These are phyloP conservation scores for Clitopilus hobsonii DNA, from an alignment of 768 basidiomycete genomes.

Conservation along the genomic window DNA sequence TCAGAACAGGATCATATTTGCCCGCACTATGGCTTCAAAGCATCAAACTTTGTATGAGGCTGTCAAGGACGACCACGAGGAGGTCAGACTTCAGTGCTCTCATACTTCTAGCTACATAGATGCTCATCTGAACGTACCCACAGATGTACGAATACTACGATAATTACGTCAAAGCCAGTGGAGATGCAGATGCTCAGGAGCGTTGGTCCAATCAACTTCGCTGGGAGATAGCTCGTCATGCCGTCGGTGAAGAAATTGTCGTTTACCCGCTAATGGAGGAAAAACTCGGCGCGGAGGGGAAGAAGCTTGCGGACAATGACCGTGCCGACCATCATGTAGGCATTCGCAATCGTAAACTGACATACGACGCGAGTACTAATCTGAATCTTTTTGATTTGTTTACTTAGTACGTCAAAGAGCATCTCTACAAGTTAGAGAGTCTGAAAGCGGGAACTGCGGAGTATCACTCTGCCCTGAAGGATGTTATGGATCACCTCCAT, in stretches of 20 bases:
- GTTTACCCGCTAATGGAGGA: constrained; percentile 61
- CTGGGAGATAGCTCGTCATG: constrained; percentile 61
- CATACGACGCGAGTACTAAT: background rate
- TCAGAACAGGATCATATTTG: background rate
- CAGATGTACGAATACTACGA: constrained; percentile 60
- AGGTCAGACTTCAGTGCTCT: constrained; percentile 21
- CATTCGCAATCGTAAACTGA: background rate
- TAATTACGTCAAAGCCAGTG: constrained; percentile 35
- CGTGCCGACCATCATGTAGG: constrained; percentile 51
- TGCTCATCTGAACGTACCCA: too few species aligned
- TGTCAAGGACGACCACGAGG: constrained; percentile 46
- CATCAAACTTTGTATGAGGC: constrained; percentile 34
- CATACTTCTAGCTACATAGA: background rate
- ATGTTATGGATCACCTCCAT: constrained; percentile 43
- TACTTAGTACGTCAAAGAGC: constrained; percentile 13
- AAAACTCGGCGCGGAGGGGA: constrained; percentile 47
- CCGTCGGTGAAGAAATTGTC: constrained; percentile 58
- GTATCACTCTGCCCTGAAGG: constrained; percentile 36
- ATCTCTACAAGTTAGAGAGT: constrained; percentile 33
- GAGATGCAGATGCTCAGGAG: constrained; percentile 40
- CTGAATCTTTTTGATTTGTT: background rate
- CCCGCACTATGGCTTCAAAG: constrained; percentile 9
- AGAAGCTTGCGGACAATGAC: constrained; percentile 48
- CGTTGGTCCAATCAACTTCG: constrained; percentile 53
- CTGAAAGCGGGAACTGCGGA: constrained; percentile 36